phyloP scores from a whole-genome alignment of 179 eudicot species.

The Drosera spatulata region DNA sequence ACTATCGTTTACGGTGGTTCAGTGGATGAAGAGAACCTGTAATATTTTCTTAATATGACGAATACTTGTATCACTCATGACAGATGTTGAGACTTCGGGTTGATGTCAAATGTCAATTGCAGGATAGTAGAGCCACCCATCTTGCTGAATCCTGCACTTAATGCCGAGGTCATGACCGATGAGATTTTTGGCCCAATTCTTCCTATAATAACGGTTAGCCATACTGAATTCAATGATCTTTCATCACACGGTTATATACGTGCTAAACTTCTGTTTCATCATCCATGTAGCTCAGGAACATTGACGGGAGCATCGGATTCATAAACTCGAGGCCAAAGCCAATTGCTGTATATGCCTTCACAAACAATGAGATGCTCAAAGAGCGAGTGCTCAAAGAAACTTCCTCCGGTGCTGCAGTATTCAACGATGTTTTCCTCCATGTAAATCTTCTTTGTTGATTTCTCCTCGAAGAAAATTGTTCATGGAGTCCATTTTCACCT shows the following conservation, averaged over 20 bases:
- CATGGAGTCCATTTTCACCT: too few species aligned
- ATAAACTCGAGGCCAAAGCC: constrained; percentile 70
- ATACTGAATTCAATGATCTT: too few species aligned
- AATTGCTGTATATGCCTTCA: constrained; percentile 74
- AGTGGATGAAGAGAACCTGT: constrained; percentile 36
- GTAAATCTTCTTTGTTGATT: constrained; percentile 27
- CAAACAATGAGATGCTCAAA: constrained; percentile 49
- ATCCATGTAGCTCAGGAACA: constrained; percentile 51
- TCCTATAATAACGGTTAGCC: constrained; percentile 91
- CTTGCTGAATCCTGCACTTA: constrained; percentile 77
- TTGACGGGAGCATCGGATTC: constrained; percentile 69
- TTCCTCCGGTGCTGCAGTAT: constrained; percentile 74
- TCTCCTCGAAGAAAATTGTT: too few species aligned
- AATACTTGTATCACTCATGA: not conserved
- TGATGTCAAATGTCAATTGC: not conserved
- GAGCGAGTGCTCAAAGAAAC: constrained; percentile 53
- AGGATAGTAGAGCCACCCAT: constrained; percentile 90
- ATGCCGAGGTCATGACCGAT: constrained; percentile 79
- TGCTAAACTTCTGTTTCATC: too few species aligned
- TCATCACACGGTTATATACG: too few species aligned
- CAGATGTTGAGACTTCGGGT: not conserved
- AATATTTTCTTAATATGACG: not conserved
- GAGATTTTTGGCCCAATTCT: constrained; percentile 96
- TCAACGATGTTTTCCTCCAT: constrained; percentile 73
- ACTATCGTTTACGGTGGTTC: constrained; percentile 71